Evolutionary conservation across 2,329 filamentous ascomycete genomes (phyloP).

Genomic region (Exophiala spinifera): DNA sequence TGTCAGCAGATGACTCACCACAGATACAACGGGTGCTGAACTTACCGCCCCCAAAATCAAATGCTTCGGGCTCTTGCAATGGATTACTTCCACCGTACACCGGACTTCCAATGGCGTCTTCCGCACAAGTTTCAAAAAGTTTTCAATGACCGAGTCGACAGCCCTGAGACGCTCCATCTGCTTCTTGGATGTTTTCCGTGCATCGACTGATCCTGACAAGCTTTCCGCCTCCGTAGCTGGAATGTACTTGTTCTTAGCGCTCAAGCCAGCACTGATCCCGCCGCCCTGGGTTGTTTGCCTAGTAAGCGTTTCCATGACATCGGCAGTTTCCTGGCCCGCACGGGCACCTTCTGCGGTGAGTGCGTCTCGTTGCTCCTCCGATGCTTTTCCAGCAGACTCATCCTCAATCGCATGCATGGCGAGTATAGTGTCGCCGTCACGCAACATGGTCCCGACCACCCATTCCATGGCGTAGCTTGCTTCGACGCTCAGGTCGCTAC

Average conservation of each 20-base stretch:
- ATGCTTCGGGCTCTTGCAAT: slow-evolving; percentile 96
- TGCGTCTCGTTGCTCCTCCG: slow-evolving; percentile 40
- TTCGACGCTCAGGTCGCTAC: slow-evolving; percentile 90
- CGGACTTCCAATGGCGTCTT: slow-evolving; percentile 91
- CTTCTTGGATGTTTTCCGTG: slow-evolving; percentile 55
- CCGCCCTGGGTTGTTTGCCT: slow-evolving; percentile 39
- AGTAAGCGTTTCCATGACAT: slow-evolving; percentile 64
- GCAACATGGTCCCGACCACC: slow-evolving; percentile 91
- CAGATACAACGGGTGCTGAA: slow-evolving; percentile 19
- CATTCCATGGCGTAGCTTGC: slow-evolving; percentile 93
- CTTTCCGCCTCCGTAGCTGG: slow-evolving; percentile 40
- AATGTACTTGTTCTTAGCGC: slow-evolving; percentile 27
- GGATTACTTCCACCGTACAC: slow-evolving; percentile 91
- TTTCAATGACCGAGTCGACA: slow-evolving; percentile 77
- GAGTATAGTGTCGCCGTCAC: slow-evolving; percentile 90
- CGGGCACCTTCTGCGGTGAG: slow-evolving; percentile 64
- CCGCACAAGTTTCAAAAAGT: slow-evolving; percentile 77
- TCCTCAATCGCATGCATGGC: slow-evolving; percentile 94
- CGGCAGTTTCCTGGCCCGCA: slow-evolving; percentile 71
- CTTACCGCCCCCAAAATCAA: slow-evolving; percentile 85
- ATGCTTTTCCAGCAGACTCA: slow-evolving; percentile 54
- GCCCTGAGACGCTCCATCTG: slow-evolving; percentile 79
- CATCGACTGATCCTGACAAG: slow-evolving; percentile 45
- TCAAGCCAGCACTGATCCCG: slow-evolving; percentile 22
- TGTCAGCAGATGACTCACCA: slow-evolving; percentile 5